phyloP scores from a whole-genome alignment of 805 yeast genomes.

The Candida oleophila region DNA sequence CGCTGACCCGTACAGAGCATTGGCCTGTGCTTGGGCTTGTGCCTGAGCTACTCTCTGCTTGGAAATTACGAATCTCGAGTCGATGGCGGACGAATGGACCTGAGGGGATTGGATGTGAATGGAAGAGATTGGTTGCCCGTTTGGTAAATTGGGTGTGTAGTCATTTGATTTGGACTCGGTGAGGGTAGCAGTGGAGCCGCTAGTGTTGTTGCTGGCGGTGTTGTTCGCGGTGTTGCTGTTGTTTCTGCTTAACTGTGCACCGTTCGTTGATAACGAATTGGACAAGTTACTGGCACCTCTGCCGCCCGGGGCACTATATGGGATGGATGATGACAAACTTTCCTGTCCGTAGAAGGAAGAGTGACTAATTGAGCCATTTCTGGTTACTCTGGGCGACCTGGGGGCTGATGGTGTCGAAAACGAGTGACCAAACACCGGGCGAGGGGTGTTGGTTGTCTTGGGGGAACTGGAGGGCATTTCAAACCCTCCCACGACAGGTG shows the following conservation, averaged over 20 bases:
- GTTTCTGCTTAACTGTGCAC: conserved; percentile 35
- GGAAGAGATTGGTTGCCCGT: conserved; percentile 59
- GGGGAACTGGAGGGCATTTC: conserved; percentile 7
- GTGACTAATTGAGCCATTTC: conserved; percentile 40
- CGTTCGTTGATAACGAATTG: neutral
- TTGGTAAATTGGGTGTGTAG: conserved; percentile 50
- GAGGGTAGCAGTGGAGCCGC: conserved; percentile 1
- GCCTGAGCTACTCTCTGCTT: conserved; percentile 66
- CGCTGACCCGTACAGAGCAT: conserved; percentile 32
- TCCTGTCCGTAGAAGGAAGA: conserved; percentile 39
- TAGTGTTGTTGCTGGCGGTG: conserved; percentile 6
- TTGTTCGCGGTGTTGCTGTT: conserved; percentile 31
- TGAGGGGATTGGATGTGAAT: conserved; percentile 72
- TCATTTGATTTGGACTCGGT: conserved; percentile 8
- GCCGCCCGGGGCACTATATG: conserved; percentile 73
- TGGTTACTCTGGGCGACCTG: conserved; percentile 35
- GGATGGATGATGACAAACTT: conserved; percentile 58
- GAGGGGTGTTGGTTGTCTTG: neutral
- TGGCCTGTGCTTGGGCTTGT: conserved; percentile 37
- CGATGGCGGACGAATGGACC: conserved; percentile 60
- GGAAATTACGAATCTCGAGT: conserved; percentile 81
- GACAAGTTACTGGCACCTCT: conserved; percentile 14
- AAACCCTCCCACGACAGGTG: conserved; percentile 13
- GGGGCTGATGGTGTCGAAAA: conserved; percentile 11
- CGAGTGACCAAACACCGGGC: conserved; percentile 10